Conservation (phyloP, 176 grass and related monocot genomes). For the Stipa capillata region DNA sequence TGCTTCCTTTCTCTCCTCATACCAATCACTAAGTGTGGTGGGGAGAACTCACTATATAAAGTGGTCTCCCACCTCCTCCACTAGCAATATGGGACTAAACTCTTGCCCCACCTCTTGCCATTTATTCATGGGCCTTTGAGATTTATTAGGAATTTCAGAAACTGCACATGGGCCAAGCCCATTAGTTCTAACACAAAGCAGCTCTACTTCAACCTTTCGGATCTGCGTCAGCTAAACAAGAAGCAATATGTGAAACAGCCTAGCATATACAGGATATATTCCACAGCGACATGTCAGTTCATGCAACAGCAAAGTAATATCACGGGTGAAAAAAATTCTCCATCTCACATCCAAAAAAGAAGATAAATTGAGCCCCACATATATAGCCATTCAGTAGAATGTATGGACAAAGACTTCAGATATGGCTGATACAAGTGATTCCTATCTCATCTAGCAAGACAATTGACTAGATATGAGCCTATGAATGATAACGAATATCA, state of each 20-base stretch:
- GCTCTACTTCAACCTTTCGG: not conserved
- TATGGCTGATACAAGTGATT: not conserved
- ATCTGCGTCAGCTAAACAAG: not conserved
- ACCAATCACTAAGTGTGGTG: too few relatives aligned
- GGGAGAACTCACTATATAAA: too few relatives aligned
- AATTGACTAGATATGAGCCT: not conserved
- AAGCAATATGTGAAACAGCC: not conserved
- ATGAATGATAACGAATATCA: not conserved
- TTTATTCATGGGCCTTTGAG: too few relatives aligned
- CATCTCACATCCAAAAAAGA: not conserved
- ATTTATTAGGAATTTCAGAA: too few relatives aligned
- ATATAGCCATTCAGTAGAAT: not conserved
- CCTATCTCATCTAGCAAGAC: not conserved
- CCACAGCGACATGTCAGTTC: not conserved
- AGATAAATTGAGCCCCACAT: not conserved
- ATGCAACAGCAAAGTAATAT: not conserved
- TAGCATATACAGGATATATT: not conserved
- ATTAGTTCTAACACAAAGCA: too few relatives aligned
- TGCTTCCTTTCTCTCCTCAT: too few relatives aligned
- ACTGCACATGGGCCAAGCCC: too few relatives aligned
- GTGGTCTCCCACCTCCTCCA: too few relatives aligned
- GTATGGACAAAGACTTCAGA: not conserved
- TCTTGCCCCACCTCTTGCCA: too few relatives aligned
- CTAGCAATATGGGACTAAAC: too few relatives aligned
- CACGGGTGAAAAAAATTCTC: not conserved